Evolutionary conservation across 345 rosid species (phyloP).

Genomic region (Triadica sebifera): DNA sequence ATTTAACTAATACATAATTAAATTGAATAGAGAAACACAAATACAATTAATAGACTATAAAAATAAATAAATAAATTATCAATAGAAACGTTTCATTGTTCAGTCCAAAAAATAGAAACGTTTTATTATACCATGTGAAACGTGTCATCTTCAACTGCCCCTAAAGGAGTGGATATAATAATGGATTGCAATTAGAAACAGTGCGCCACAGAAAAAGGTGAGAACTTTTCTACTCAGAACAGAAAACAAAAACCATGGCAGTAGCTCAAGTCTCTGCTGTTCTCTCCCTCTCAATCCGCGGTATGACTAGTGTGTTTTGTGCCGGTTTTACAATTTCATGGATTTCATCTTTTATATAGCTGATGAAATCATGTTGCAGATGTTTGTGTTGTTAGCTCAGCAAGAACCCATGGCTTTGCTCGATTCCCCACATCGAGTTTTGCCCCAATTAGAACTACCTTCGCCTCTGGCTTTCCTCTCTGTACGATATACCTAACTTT

Average conservation of each 20-base stretch:
- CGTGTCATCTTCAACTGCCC: conserved; percentile 6
- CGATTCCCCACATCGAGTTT: conserved; percentile 35
- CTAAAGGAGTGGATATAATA: neutral
- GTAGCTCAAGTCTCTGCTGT: conserved; percentile 55
- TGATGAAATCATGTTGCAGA: conserved; percentile 30
- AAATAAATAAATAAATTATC: too few species aligned
- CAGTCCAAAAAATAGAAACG: too few species aligned
- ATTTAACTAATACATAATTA: too few species aligned
- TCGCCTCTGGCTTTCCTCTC: conserved; percentile 65
- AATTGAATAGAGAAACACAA: too few species aligned
- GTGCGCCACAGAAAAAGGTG: conserved; percentile 11
- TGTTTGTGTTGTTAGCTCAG: conserved; percentile 29
- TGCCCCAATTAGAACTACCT: conserved; percentile 34
- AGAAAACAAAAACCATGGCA: conserved; percentile 6
- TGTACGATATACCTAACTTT: conserved; percentile 29
- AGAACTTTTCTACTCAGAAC: neutral
- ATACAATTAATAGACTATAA: too few species aligned
- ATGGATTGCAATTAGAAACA: neutral
- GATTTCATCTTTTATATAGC: neutral
- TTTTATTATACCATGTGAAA: neutral
- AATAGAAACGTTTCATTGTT: too few species aligned
- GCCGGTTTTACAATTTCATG: neutral
- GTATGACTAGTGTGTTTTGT: conserved; percentile 18
- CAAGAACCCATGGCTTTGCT: conserved; percentile 24
- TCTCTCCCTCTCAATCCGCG: conserved; percentile 46